Evolutionary conservation across 2,329 filamentous ascomycete genomes (phyloP), one percentile per base, ranked within the genome.

Genomic region (Dactylellina parvicollis): DNA sequence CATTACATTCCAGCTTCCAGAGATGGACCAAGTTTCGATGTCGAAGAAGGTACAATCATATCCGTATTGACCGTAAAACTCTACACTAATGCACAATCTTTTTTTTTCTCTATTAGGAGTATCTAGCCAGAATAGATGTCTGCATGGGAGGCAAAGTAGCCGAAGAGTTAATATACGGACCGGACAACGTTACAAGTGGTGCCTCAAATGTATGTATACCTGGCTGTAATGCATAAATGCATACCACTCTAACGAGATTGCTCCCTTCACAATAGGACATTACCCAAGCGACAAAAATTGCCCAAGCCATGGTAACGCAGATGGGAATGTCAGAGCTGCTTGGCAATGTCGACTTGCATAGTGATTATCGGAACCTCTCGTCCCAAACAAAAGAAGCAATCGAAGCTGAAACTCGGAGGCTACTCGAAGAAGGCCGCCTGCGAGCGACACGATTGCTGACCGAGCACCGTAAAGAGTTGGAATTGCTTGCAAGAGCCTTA

Each of bases 1-100:
- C 73, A 87, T 96, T 75, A 99, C 95, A 0, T 90, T 91, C 75
- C 90, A 90, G 80, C 85, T 99, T 22, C 93, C 93, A 0, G 90
- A 95, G 79, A 92, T 96, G 85, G 93, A 97, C 82, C 92, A 93
- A 81, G 92, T 96, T 78, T 95, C 92, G 10, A 88, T 88, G 81
- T 90, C 90, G n/a, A 92, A 92, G 77, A 87, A 88, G 62, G 91
- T 69, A 70, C 24, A 54, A 3, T 26, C 16, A 54, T 5, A 24
- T 40, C 12, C n/a, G 16, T 16, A 22, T 36, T 14, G n/a, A 22
- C n/a, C 16, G 7, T 12, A 64, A 54, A 56, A 16, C 10, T 22
- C 36, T 22, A n/a, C n/a, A n/a, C n/a, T 24, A n/a, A 40, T 38
- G 24, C 40, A 22, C 20, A 50, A 22, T 46, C 12, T 14, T 14